Conservation (phyloP, 805 yeast species). For the Wickerhamiella allomyrinae region DNA sequence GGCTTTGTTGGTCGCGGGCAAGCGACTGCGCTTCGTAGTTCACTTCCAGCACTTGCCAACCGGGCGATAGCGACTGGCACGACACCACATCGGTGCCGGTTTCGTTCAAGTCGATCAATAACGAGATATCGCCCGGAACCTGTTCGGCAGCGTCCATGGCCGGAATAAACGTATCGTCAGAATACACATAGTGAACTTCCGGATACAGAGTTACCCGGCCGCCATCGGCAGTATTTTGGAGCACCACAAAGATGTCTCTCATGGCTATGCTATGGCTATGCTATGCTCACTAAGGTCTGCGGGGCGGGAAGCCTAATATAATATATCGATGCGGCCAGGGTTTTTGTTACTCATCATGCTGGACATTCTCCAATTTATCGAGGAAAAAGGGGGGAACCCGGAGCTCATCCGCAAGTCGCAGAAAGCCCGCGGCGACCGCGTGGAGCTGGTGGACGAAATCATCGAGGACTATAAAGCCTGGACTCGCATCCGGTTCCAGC, state of each 20-base stretch:
- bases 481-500: slow-evolving; percentile 78
- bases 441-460: slow-evolving; percentile 91
- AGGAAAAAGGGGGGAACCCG: slow-evolving; percentile 95
- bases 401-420: slow-evolving; percentile 78
- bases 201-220: slow-evolving; percentile 22
- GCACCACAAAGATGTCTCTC: slow-evolving; percentile 54
- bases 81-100: slow-evolving; percentile 20
- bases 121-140: slow-evolving; percentile 20
- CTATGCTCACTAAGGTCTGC: slow-evolving; percentile 41
- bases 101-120: slow-evolving; percentile 26
- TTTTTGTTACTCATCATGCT: slow-evolving; percentile 40
- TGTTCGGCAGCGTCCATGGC: slow-evolving; percentile 23
- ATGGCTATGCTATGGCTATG: too few relatives aligned
- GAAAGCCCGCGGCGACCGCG: slow-evolving; percentile 85
- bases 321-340: too few relatives aligned
- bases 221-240: slow-evolving; percentile 11
- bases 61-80: slow-evolving; percentile 25
- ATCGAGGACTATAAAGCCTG: slow-evolving; percentile 81
- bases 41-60: slow-evolving; percentile 26
- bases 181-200: slow-evolving; percentile 25
- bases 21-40: slow-evolving; percentile 13
- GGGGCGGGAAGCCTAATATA: too few relatives aligned
- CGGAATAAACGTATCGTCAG: slow-evolving; percentile 25
- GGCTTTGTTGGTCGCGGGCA: slow-evolving; percentile 9
- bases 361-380: slow-evolving; percentile 83